Conservation (phyloP, 108 stramenopile genomes). For the Pseudonitzschia multistriata region DNA sequence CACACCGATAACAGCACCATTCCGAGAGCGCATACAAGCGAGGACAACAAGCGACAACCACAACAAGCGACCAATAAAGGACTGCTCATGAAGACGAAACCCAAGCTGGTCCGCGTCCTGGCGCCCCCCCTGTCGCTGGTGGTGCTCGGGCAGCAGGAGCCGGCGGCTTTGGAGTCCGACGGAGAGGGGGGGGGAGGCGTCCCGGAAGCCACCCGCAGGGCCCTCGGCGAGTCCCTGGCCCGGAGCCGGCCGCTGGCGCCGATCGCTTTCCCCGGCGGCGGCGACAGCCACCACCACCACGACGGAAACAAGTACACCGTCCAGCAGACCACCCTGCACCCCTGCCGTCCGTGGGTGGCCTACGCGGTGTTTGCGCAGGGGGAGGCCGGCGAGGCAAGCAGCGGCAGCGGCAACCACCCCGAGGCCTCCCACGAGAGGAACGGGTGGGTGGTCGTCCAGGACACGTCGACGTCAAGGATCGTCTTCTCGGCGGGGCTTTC, state of each 20-base stretch:
- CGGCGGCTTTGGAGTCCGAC: neutral
- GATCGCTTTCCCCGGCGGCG: neutral
- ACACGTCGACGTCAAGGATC: neutral
- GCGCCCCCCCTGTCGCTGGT: neutral
- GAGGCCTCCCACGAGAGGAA: neutral
- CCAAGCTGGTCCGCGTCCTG: constrained; percentile 11
- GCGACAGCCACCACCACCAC: neutral
- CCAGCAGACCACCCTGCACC: neutral
- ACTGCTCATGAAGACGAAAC: constrained; percentile 17
- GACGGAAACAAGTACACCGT: neutral
- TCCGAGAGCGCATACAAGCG: no score
- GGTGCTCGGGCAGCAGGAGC: neutral
- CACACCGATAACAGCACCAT: no score
- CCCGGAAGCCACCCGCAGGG: neutral
- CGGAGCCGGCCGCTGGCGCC: neutral
- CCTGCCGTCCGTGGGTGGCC: neutral
- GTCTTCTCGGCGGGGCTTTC: neutral
- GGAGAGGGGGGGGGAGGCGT: neutral
- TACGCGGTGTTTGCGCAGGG: neutral
- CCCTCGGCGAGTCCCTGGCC: neutral
- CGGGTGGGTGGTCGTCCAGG: neutral
- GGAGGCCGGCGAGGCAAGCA: neutral
- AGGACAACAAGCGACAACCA: no score
- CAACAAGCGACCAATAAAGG: no score
- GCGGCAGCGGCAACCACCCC: neutral